Base-by-base conservation (phyloP, 2,329 filamentous ascomycete species). In the Fusarium sp. region DNA sequence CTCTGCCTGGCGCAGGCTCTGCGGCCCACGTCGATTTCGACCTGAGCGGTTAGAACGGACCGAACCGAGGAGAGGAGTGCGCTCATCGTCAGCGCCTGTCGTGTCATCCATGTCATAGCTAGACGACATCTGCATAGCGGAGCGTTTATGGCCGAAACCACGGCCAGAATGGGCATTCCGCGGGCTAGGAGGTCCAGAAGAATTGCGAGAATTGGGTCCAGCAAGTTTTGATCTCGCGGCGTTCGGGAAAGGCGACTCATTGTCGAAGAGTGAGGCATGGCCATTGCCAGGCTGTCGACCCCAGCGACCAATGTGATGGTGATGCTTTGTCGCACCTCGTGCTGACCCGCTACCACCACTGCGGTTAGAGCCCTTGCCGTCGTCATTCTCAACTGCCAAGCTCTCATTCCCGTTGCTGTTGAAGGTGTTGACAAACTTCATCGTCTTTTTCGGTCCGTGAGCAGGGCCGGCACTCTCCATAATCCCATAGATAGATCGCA, bases 401-500 rank as follows among this genome's bases (percentile, higher is more conserved):
- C 74, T 78, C 31, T 85, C 83, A 42, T 77, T 81, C 35, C 77
- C 78, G 61, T 84, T 86, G 62, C 83, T 87, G 64, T 81, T 88
- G 75, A 91, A 92, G 2, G 89, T 87, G 74, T 92, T 94, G 54
- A 91, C 90, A 72, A 98, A 98, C 71, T 97, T 98, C 92, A 97
- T 97, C 76, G 90, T 96, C 79, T 92, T 93, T 78, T 96, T 97
- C 17, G 77, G 73, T 4, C 71, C 73, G 21, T 75, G 75, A 2
- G 75, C 70, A 47, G 74, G 76, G 17, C 71, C 73, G 49, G 83
- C 80, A 42, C 80, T 82, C 54, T 93, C 90, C 69, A 91, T 79
- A 25, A 90, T 78, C 48, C 84, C 82, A 58, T 87, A 86, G 56
- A 92, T 88, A n/a, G 85, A 86, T 49, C 88, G 84, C 70, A 85